Evolutionary conservation across 495 filamentous ascomycete species (phyloP).

Genomic region (Aspergillus indologenus): DNA sequence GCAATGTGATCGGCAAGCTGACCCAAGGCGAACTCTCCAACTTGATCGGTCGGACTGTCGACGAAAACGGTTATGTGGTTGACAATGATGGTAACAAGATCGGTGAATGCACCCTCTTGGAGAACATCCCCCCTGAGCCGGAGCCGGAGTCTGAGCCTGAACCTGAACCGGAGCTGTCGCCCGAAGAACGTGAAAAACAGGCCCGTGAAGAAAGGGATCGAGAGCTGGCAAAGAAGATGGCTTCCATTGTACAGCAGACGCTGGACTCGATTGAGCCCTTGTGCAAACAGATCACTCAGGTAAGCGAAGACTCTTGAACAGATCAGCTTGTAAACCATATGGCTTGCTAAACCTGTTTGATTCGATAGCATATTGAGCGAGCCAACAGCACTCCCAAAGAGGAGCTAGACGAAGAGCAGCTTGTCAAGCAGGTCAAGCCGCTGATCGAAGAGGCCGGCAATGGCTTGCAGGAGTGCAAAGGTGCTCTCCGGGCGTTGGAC

Average conservation of each 20-base stretch:
- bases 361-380: slow-evolving; percentile 62
- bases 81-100: slow-evolving; percentile 70
- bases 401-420: slow-evolving; percentile 78
- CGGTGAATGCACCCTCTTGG: slow-evolving; percentile 51
- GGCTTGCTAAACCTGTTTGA: slow-evolving; percentile 6
- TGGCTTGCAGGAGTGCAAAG: slow-evolving; percentile 78
- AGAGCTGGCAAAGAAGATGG: slow-evolving; percentile 71
- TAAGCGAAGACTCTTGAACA: slow-evolving; percentile 35
- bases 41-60: slow-evolving; percentile 68
- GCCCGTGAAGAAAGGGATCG: slow-evolving; percentile 51
- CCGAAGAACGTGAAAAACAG: slow-evolving; percentile 44
- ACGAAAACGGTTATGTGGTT: slow-evolving; percentile 73
- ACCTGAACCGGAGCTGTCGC: slow-evolving; percentile 28
- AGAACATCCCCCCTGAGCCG: slow-evolving; percentile 2
- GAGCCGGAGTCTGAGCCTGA: slow-evolving; percentile 25
- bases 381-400: slow-evolving; percentile 75
- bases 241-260: slow-evolving; percentile 65
- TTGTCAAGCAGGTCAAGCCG: slow-evolving; percentile 75
- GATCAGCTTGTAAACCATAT: slow-evolving; percentile 1
- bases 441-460: slow-evolving; percentile 74
- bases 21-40: slow-evolving; percentile 65
- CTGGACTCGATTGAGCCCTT: slow-evolving; percentile 76
- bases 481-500: slow-evolving; percentile 77
- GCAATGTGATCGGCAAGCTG: slow-evolving; percentile 69
- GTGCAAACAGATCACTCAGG: slow-evolving; percentile 75